Conservation (phyloP, 139 green algal species). For the Pseudopediastrum boryanum region DNA sequence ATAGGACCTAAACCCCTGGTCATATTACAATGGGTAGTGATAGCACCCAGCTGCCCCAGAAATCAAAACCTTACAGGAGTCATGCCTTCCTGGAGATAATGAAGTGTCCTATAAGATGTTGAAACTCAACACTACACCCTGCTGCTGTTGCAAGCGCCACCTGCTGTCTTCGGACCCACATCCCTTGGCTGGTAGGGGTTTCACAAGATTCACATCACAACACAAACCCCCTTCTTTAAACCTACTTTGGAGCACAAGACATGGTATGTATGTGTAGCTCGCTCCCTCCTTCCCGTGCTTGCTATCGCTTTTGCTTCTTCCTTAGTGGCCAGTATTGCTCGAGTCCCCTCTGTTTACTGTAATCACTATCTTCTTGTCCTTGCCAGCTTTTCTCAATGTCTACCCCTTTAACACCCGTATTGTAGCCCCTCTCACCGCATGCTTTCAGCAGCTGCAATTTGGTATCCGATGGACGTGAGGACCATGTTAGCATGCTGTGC, state of each 20-base stretch:
- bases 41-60: too few relatives aligned
- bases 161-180: too few relatives aligned
- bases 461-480: constrained; percentile 48
- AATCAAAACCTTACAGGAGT: too few relatives aligned
- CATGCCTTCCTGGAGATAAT: too few relatives aligned
- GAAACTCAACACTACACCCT: too few relatives aligned
- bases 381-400: neutral
- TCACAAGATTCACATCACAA: too few relatives aligned
- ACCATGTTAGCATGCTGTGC: constrained; percentile 58
- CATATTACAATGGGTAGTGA: too few relatives aligned
- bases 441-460: constrained; percentile 47
- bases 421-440: constrained; percentile 20
- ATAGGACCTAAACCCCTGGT: too few relatives aligned
- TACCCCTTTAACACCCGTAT: neutral
- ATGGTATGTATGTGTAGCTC: neutral
- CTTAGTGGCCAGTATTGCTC: neutral
- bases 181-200: too few relatives aligned
- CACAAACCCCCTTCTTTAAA: too few relatives aligned
- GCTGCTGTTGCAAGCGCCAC: too few relatives aligned
- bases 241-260: neutral
- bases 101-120: too few relatives aligned
- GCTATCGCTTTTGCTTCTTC: neutral
- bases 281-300: neutral
- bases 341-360: neutral
- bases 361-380: neutral